Conservation (phyloP, 768 basidiomycete species). For the Obba rivulosa region DNA sequence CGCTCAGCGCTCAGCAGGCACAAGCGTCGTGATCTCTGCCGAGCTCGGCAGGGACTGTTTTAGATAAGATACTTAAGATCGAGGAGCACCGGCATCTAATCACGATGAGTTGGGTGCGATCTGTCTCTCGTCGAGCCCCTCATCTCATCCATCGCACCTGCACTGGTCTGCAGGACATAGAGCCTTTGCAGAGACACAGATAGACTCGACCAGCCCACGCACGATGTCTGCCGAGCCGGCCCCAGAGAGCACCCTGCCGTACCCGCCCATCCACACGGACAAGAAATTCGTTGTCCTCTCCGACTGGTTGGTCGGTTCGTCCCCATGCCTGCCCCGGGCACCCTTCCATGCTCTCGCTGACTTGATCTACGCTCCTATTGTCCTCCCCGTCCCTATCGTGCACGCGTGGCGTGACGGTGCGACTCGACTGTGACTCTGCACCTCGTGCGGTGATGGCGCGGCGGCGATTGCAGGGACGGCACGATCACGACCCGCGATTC, state of each 20-base stretch:
- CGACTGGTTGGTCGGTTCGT: conserved; percentile 61
- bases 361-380: background rate
- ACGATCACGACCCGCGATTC: conserved; percentile 92
- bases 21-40: no score
- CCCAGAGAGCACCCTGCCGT: conserved; percentile 69
- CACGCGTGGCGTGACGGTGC: background rate
- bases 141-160: no score
- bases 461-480: conserved; percentile 58
- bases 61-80: no score
- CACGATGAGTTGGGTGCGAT: no score
- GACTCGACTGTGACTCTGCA: no score
- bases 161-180: no score
- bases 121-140: no score
- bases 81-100: no score
- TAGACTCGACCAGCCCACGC: no score
- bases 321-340: conserved; percentile 6
- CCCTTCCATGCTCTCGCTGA: conserved; percentile 1
- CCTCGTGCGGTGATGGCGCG: background rate
- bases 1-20: no score
- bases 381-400: background rate
- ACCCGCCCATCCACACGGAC: conserved; percentile 73
- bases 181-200: no score
- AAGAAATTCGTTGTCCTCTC: conserved; percentile 84
- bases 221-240: conserved; percentile 13
- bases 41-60: no score